Conservation (phyloP, 306 rosid species). For the Fragaria nilgerrensis region DNA sequence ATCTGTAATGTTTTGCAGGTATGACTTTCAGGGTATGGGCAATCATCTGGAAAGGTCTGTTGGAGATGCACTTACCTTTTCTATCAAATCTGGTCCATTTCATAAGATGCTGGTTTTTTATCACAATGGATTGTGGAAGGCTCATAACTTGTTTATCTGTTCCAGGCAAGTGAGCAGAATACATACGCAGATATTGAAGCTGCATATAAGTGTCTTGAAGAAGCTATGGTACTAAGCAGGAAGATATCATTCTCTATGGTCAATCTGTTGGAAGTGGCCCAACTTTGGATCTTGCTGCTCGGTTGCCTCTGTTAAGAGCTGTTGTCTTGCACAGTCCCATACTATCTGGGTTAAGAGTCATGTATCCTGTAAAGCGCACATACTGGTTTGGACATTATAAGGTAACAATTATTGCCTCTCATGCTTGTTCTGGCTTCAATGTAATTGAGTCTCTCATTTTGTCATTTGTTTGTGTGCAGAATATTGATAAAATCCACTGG, state of each 20-base stretch:
- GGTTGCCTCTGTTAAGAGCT: constrained; percentile 79
- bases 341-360: constrained; percentile 91
- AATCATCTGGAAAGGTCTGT: constrained; percentile 95
- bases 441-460: constrained; percentile 18
- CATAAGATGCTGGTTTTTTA: constrained; percentile 18
- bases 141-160: constrained; percentile 24
- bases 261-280: constrained; percentile 99
- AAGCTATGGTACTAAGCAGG: constrained; percentile 85
- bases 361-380: constrained; percentile 91
- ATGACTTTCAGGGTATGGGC: constrained; percentile 94
- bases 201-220: constrained; percentile 86
- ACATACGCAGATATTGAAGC: constrained; percentile 96
- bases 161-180: constrained; percentile 95
- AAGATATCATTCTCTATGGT: constrained; percentile 82
- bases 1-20: constrained; percentile 52
- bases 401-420: constrained; percentile 39
- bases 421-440: constrained; percentile 10
- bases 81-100: not conserved
- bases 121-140: constrained; percentile 26
- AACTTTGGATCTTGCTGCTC: constrained; percentile 82
- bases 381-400: constrained; percentile 97
- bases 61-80: constrained; percentile 16
- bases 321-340: constrained; percentile 93
- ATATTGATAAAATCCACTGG: constrained; percentile 86
- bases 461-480: constrained; percentile 48